Evolutionary conservation across 371 early-diverging fungal species (phyloP), one percentile per base, ranked within the genome.

Genomic region (Paraphysoderma sedebokerense): DNA sequence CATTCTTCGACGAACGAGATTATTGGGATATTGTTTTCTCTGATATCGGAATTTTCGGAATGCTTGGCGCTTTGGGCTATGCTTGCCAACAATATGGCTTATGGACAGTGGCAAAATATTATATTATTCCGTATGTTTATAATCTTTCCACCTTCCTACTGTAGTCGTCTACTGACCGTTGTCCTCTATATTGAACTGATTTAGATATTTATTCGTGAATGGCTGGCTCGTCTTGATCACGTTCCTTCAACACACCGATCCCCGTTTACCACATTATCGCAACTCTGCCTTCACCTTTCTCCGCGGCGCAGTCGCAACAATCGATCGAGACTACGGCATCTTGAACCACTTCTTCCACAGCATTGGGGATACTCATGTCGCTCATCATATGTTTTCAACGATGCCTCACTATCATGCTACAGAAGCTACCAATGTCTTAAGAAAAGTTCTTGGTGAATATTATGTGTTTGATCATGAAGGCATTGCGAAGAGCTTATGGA

Each of bases 351-450:
- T 79, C 64, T 70, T 81, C 64, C 88, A 87, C 60, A 79, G 79
- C 51, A 85, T 85, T 48, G 66, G 73, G 36, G 84, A 85, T 55
- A 79, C 84, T 13, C 86, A 85, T 53, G 84, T 88, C 32, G 84
- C 79, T 19, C 91, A 90, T 57, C 88, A 90, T 55, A 60, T 85
- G 54, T 90, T 87, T 66, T 81, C 82, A 22, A 77, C 72, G 27
- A 87, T 90, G 86, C 91, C 91, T 20, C 83, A 82, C 67, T 90
- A 90, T 68, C 71, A 90, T 49, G 83, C 87, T 9, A 61, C 72
- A 48, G 83, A 85, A 63, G 91, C 90, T 6, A 90, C 90, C 29
- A 49, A 52, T 33, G 76, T 76, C 48, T 56, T 87, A 44, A 76
- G 79, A 66, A 68, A 76, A 60, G 65, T 72, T 34, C 64, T 89